Conservation (phyloP, 169 alveolate genomes). For the Eimeria necatrix region DNA sequence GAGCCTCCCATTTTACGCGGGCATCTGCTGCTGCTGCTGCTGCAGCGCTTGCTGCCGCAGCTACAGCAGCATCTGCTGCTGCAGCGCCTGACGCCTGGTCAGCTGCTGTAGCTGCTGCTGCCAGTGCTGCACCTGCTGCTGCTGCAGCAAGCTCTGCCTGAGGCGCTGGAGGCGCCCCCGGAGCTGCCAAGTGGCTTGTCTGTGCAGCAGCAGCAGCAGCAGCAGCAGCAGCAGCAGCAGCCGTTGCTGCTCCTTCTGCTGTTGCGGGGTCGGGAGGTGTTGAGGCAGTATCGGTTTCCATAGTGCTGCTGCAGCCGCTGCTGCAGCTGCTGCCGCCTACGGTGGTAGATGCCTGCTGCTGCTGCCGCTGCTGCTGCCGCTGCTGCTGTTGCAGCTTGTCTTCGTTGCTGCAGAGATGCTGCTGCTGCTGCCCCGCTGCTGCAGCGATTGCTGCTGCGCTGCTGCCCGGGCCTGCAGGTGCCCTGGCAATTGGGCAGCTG, state of each 20-base stretch:
- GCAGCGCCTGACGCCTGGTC: neutral
- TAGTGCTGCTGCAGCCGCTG: too few relatives aligned
- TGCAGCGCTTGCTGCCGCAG: slow-evolving; percentile 59
- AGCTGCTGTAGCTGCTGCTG: neutral
- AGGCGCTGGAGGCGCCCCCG: too few relatives aligned
- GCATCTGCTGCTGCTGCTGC: slow-evolving; percentile 58
- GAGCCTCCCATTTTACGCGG: too few relatives aligned
- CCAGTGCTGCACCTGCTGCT: neutral
- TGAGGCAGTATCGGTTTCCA: too few relatives aligned
- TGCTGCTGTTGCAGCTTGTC: too few relatives aligned
- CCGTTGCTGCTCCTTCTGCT: too few relatives aligned
- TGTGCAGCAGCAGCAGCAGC: neutral
- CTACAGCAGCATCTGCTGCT: neutral
- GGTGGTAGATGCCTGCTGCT: too few relatives aligned
- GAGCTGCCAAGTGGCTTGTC: neutral
- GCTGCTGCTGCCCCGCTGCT: too few relatives aligned
- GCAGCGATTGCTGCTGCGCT: neutral
- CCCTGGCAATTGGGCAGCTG: neutral
- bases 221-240: neutral
- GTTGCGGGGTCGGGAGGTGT: too few relatives aligned
- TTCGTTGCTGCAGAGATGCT: too few relatives aligned
- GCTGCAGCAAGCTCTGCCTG: neutral
- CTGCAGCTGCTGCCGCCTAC: too few relatives aligned
- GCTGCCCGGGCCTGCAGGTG: neutral
- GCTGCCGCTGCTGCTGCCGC: too few relatives aligned